These are phyloP conservation scores for Dovyalis caffra DNA, from an alignment of 345 rosid genomes.

Conservation along the genomic window DNA sequence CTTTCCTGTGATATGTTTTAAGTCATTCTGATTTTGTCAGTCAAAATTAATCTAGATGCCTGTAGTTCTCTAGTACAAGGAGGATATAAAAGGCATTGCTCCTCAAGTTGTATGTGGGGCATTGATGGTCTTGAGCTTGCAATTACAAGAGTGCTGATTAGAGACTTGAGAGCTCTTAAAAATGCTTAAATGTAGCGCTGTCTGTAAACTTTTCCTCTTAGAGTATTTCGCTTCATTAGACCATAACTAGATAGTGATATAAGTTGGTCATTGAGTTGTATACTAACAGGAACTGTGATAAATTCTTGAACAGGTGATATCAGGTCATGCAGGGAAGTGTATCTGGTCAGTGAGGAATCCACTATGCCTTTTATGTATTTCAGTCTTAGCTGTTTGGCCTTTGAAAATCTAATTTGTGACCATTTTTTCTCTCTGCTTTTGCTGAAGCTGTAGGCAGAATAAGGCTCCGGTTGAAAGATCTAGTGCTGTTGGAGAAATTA, in stretches of 20 bases:
- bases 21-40: background rate
- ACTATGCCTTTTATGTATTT: background rate
- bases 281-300: background rate
- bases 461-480: conserved; percentile 21
- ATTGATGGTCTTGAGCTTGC: background rate
- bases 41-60: background rate
- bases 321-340: conserved; percentile 35
- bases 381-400: background rate
- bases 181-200: background rate
- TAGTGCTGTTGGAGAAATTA: conserved; percentile 22
- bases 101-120: background rate
- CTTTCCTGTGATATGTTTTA: background rate
- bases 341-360: conserved; percentile 42
- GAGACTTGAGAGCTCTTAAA: background rate
- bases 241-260: background rate
- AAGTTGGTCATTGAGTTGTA: background rate
- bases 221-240: background rate
- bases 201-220: background rate
- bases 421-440: conserved; percentile 7
- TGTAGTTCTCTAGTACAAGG: background rate
- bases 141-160: background rate
- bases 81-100: background rate
- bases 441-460: conserved; percentile 39
- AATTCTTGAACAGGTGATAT: conserved; percentile 33
- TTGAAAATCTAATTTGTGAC: conserved; percentile 10